Evolutionary conservation across 306 rosid species (phyloP), one percentile per base, ranked within the genome.

Genomic region (Rubus idaeus): DNA sequence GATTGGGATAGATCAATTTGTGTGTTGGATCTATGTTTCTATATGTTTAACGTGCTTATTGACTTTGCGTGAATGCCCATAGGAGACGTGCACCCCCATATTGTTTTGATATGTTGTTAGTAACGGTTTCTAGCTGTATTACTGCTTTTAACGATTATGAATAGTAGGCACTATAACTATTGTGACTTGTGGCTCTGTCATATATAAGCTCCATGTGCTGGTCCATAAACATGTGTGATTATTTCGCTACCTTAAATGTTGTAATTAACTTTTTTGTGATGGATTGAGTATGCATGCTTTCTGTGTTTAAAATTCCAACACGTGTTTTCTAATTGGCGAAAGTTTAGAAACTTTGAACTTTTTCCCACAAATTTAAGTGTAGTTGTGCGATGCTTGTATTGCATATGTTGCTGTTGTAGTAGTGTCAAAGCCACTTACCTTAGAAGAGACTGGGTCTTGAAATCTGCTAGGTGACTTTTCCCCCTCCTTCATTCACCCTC

Each of bases 101-200:
- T 50, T 62, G 55, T 71, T 37, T 40, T 50, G 62, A 44, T 73
- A 46, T 12, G 63, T 49, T 49, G 20, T 75, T 75, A 47, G 39
- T 75, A 39, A 62, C 9, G 13, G 49, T 35, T 75, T 37, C 10
- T 75, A 37, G 51, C n/a, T 75, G 58, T 35, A 49, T 75, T 18
- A 10, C 55, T 47, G n/a, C 13, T 10, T 57, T 42, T 42, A n/a
- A 30, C 35, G 2, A 30, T 30, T 30, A 30, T 30, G 2, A 30
- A 30, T 30, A 30, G 1, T 30, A 30, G 2, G 35, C 35, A 30
- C 35, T 30, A 30, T 30, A 30, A 30, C 8, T 30, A 61, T 61
- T 30, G 6, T 62, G 50, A 65, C 68, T 41, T 40, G 26, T 65
- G 8, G 30, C 50, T 39, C 23, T 18, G 39, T 42, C 39, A 14